phyloP scores from a whole-genome alignment of 495 filamentous ascomycete species.

The Aspergillus egyptiacus region DNA sequence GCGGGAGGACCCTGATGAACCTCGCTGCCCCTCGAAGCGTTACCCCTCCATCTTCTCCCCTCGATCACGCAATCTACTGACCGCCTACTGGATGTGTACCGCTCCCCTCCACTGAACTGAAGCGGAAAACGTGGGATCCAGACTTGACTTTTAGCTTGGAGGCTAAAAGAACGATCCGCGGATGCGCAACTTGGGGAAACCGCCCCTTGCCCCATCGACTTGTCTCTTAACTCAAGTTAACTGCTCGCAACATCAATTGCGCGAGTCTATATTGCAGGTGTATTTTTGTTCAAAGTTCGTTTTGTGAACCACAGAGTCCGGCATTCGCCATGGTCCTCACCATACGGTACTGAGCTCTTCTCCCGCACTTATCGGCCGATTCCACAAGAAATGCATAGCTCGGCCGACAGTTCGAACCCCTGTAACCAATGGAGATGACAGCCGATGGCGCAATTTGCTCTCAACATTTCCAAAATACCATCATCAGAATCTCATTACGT shows the following conservation, averaged over 20 bases:
- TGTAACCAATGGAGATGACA: slow-evolving; percentile 28
- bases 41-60: slow-evolving; percentile 15
- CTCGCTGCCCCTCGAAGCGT: neutral
- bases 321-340: neutral
- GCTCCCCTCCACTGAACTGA: neutral
- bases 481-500: neutral
- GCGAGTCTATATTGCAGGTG: neutral
- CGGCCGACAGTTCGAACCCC: slow-evolving; percentile 23
- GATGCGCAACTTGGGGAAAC: neutral
- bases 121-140: neutral
- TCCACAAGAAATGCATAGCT: slow-evolving; percentile 16
- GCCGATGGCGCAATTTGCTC: slow-evolving; percentile 29
- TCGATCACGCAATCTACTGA: slow-evolving; percentile 37
- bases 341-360: neutral
- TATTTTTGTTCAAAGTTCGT: no score
- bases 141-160: neutral
- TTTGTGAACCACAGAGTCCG: no score
- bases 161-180: slow-evolving; percentile 4
- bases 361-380: slow-evolving; percentile 27
- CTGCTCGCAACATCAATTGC: neutral
- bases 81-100: slow-evolving; percentile 19
- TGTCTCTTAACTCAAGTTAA: no score
- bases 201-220: no score
- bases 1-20: slow-evolving; percentile 4
- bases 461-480: slow-evolving; percentile 10